Conservation (phyloP, 441 rosid species). For the Monsonia emarginata region DNA sequence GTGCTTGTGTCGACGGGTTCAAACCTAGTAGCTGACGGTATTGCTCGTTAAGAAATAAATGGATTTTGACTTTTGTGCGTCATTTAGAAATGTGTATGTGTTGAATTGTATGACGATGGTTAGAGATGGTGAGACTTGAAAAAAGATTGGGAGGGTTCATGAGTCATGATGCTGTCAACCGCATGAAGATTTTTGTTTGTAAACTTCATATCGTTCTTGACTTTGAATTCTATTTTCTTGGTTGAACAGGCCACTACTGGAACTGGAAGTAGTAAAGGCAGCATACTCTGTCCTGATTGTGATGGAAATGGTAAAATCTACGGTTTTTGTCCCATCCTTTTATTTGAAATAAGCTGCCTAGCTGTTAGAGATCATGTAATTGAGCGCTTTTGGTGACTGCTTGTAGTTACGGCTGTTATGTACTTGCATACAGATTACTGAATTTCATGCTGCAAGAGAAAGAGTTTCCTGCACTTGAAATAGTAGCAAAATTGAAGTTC, state of each 20-base stretch:
- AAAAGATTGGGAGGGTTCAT: neutral
- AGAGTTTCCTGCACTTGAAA: neutral
- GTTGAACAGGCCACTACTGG: conserved; percentile 26
- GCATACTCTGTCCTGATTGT: conserved; percentile 40
- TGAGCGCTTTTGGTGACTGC: neutral
- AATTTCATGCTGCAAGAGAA: neutral
- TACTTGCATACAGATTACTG: neutral
- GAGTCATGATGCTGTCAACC: neutral
- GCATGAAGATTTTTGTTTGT: neutral
- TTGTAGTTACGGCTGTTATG: neutral
- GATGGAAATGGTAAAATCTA: conserved; percentile 37
- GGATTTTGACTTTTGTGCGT: too few species aligned
- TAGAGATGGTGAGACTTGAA: neutral
- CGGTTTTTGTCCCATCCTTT: neutral
- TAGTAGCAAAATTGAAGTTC: neutral
- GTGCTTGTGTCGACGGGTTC: too few species aligned
- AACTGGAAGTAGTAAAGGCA: conserved; percentile 24
- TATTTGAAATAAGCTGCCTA: neutral
- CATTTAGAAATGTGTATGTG: too few species aligned
- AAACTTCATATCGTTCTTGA: too few species aligned
- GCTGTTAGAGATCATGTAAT: neutral
- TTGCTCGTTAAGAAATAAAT: too few species aligned
- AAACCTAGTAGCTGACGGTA: too few species aligned
- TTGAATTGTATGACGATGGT: neutral
- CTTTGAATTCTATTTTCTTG: neutral